These are phyloP conservation scores for Trichoderma pleuroti DNA, from an alignment of 2,329 filamentous ascomycete genomes.

Conservation along the genomic window DNA sequence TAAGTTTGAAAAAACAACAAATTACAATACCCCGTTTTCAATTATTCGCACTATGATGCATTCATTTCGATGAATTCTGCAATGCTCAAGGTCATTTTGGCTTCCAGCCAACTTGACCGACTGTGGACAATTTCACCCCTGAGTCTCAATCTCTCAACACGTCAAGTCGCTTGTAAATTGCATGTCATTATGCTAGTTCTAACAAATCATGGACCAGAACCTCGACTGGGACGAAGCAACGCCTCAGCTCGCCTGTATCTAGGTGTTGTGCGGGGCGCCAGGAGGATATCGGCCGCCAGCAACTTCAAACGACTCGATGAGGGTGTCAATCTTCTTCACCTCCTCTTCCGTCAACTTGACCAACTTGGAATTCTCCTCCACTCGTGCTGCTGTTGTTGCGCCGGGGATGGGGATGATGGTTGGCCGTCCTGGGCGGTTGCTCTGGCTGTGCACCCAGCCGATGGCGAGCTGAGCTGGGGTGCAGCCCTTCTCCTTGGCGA, in stretches of 20 bases:
- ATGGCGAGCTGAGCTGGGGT: constrained; percentile 65
- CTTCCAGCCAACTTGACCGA: background rate
- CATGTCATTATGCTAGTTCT: background rate
- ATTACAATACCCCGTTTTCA: background rate
- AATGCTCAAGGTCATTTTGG: constrained; percentile 41
- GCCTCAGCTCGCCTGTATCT: background rate
- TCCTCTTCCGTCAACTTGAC: constrained; percentile 50
- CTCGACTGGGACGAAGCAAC: background rate
- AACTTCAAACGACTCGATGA: constrained; percentile 47
- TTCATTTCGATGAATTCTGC: constrained; percentile 47
- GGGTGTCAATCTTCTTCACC: constrained; percentile 45
- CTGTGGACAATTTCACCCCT: constrained; percentile 32
- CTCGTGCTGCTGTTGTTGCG: constrained; percentile 52
- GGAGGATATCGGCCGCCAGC: constrained; percentile 49
- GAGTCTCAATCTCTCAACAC: background rate
- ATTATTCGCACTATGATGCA: constrained; percentile 18
- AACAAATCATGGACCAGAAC: background rate
- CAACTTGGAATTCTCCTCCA: constrained; percentile 57
- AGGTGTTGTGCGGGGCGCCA: constrained; percentile 34
- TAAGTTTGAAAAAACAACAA: background rate
- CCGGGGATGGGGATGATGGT: constrained; percentile 65
- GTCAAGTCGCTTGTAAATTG: background rate
- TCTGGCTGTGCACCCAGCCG: constrained; percentile 56
- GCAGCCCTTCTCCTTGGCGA: constrained; percentile 58
- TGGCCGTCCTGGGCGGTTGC: constrained; percentile 49